Evolutionary conservation across 768 basidiomycete genomes (phyloP).

Genomic region (Tremella yokohamensis): DNA sequence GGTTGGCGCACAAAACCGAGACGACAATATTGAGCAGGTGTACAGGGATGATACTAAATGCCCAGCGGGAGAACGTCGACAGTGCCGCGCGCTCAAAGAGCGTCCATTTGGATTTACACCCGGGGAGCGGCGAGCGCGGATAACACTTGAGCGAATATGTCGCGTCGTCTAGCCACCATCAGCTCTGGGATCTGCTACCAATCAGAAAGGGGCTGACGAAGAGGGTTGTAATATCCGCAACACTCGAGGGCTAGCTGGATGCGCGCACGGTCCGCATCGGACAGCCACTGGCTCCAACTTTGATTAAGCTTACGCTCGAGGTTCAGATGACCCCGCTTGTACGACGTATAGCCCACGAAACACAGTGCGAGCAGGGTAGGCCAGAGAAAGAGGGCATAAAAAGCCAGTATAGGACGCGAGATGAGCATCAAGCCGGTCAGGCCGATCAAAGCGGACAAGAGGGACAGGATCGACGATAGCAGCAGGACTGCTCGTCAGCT

Average conservation of each 20-base stretch:
- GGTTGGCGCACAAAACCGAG: slow-evolving; percentile 66
- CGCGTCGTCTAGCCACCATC: slow-evolving; percentile 55
- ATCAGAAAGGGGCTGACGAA: slow-evolving; percentile 50
- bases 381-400: slow-evolving; percentile 68
- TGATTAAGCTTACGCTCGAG: slow-evolving; percentile 66
- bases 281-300: slow-evolving; percentile 66
- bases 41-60: slow-evolving; percentile 61
- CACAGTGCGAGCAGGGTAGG: slow-evolving; percentile 61
- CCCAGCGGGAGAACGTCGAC: slow-evolving; percentile 55
- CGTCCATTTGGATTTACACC: slow-evolving; percentile 63
- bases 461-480: slow-evolving; percentile 58
- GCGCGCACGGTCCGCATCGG: slow-evolving; percentile 57
- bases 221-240: slow-evolving; percentile 64
- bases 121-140: slow-evolving; percentile 62
- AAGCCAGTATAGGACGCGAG: slow-evolving; percentile 64
- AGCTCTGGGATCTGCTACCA: background rate
- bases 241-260: slow-evolving; percentile 62
- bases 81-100: slow-evolving; percentile 59
- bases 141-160: slow-evolving; percentile 62
- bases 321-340: slow-evolving; percentile 61
- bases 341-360: slow-evolving; percentile 63
- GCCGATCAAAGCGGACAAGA: slow-evolving; percentile 63
- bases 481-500: slow-evolving; percentile 55
- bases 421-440: slow-evolving; percentile 63
- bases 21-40: slow-evolving; percentile 63